These are phyloP conservation scores for Pseudopithomyces chartarum DNA, from an alignment of 2,329 filamentous ascomycete genomes.

Conservation along the genomic window DNA sequence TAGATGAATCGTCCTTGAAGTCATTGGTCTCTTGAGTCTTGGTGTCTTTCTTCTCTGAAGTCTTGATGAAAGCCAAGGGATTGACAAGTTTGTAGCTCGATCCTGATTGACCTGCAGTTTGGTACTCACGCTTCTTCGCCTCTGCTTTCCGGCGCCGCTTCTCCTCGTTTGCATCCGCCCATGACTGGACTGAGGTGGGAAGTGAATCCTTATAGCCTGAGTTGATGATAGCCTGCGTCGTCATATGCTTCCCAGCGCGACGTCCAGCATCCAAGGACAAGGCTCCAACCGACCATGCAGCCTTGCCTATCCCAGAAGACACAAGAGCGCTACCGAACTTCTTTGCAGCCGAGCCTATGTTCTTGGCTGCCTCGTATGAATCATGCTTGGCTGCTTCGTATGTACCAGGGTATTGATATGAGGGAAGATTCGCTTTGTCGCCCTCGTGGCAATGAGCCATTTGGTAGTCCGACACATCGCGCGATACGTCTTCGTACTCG, in stretches of 20 bases:
- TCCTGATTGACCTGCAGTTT: neutral
- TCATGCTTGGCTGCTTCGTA: conserved; percentile 19
- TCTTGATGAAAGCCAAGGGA: neutral
- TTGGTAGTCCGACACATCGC: neutral
- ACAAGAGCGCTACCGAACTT: conserved; percentile 16
- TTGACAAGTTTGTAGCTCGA: neutral
- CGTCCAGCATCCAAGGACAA: conserved; percentile 13
- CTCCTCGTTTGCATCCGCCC: conserved; percentile 11
- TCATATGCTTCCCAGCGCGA: conserved; percentile 3
- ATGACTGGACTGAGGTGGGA: conserved; percentile 6
- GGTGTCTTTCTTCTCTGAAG: neutral
- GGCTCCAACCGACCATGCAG: conserved; percentile 16
- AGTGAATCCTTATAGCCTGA: conserved; percentile 3
- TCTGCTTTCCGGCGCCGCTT: neutral
- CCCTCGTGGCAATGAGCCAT: neutral
- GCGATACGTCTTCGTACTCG: neutral
- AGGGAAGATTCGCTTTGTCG: neutral
- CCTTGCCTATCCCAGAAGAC: conserved; percentile 15
- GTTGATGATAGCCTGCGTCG: conserved; percentile 5
- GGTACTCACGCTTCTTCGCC: conserved; percentile 10
- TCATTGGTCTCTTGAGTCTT: too few species aligned
- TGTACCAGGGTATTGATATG: conserved; percentile 21
- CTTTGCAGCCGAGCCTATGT: conserved; percentile 14
- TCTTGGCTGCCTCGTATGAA: conserved; percentile 10
- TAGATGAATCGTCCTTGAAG: neutral